A percentile compares a stretch with the other conserved stretches of the same genome.
Evolutionary conservation across 2,329 filamentous ascomycete genomes (phyloP).

Genomic region (Cytospora piceae): DNA sequence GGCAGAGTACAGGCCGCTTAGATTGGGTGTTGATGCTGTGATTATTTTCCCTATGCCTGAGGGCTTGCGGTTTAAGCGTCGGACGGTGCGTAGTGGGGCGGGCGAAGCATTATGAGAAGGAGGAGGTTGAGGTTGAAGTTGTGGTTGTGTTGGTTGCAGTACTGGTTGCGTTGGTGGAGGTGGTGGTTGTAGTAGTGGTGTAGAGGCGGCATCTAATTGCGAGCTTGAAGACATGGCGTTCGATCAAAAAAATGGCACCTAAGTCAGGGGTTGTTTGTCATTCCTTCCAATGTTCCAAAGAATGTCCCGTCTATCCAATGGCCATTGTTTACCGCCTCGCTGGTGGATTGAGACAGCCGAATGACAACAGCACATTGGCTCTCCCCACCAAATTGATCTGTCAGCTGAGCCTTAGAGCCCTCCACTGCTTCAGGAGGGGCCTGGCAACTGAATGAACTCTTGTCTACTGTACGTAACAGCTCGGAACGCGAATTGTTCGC

Average conservation of each 20-base stretch:
- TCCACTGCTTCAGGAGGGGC: neutral
- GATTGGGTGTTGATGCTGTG: slow-evolving; percentile 62
- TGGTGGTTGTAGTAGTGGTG: neutral
- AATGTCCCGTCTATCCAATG: neutral
- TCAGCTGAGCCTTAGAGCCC: neutral
- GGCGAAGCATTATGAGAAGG: slow-evolving; percentile 33
- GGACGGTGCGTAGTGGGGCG: slow-evolving; percentile 30
- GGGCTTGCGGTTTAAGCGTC: slow-evolving; percentile 43
- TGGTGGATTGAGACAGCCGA: slow-evolving; percentile 1
- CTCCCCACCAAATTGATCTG: neutral
- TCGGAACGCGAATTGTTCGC: too few species aligned
- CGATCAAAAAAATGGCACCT: neutral
- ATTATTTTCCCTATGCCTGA: slow-evolving; percentile 44
- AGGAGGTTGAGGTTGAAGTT: slow-evolving; percentile 42
- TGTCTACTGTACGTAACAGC: neutral
- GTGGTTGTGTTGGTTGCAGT: slow-evolving; percentile 35
- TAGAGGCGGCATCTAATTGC: neutral
- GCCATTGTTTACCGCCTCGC: slow-evolving; percentile 1
- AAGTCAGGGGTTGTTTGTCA: neutral
- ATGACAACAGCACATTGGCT: neutral
- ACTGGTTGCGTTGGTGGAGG: neutral
- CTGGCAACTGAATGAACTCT: neutral
- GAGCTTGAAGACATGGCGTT: neutral
- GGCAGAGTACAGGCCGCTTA: slow-evolving; percentile 55
- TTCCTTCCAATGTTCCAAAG: neutral